Conservation (phyloP, 805 yeast species). For the Starmerella vitae region DNA sequence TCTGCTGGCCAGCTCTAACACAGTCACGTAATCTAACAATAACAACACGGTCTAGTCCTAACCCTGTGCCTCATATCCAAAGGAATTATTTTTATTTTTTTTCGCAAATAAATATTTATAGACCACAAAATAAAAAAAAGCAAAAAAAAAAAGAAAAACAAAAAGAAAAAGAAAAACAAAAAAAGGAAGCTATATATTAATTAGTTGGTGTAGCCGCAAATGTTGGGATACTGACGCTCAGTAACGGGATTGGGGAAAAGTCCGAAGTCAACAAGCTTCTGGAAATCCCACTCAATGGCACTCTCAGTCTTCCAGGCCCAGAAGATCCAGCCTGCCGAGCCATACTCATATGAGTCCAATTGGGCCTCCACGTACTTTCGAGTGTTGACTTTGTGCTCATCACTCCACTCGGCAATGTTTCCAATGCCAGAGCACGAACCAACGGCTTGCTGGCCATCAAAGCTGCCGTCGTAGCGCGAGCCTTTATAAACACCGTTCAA, state of each 20-base stretch:
- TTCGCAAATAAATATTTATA: too few species aligned
- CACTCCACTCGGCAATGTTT: constrained; percentile 43
- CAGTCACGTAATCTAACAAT: too few species aligned
- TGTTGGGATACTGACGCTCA: constrained; percentile 55
- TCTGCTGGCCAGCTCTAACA: too few species aligned
- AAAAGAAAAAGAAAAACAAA: neutral
- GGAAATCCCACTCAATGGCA: constrained; percentile 76
- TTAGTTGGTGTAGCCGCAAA: constrained; percentile 40
- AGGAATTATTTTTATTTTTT: too few species aligned
- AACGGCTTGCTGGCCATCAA: constrained; percentile 32
- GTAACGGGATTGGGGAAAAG: constrained; percentile 71
- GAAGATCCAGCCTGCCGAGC: constrained; percentile 67
- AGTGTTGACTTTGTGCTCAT: constrained; percentile 39
- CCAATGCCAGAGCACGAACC: constrained; percentile 50
- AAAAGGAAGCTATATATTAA: neutral
- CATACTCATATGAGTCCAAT: constrained; percentile 63
- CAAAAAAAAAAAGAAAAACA: too few species aligned
- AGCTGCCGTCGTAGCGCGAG: constrained; percentile 63
- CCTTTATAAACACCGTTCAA: constrained; percentile 77
- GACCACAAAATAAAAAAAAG: neutral
- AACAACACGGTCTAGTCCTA: too few species aligned
- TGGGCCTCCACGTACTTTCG: constrained; percentile 79
- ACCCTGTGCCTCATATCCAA: too few species aligned
- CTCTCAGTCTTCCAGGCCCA: constrained; percentile 90
- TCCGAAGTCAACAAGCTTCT: constrained; percentile 40